Conservation (phyloP, 2,329 filamentous ascomycete genomes). For the Drechslerella coelobrocha region DNA sequence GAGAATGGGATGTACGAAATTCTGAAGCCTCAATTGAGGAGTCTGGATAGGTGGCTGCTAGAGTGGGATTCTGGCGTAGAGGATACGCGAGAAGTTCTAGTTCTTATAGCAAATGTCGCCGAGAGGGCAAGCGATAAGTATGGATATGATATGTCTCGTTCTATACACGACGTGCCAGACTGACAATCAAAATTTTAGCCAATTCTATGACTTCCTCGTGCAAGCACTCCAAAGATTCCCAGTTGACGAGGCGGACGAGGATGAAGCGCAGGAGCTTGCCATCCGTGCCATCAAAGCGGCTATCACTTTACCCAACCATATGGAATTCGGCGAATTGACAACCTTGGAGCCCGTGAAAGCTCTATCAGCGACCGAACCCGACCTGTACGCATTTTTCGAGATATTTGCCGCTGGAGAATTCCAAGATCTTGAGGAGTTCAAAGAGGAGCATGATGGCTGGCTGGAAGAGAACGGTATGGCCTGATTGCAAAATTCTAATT, state of each 20-base stretch:
- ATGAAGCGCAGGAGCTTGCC: conserved; percentile 67
- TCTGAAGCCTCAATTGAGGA: conserved; percentile 80
- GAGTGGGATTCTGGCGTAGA: conserved; percentile 84
- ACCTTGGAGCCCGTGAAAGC: conserved; percentile 80
- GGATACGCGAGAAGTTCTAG: conserved; percentile 82
- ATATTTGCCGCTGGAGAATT: conserved; percentile 94
- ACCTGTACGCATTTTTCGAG: conserved; percentile 90
- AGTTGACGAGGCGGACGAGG: conserved; percentile 63
- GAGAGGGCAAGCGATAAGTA: conserved; percentile 78
- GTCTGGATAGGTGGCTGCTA: conserved; percentile 80
- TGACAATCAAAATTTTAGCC: conserved; percentile 36
- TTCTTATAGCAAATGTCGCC: conserved; percentile 81
- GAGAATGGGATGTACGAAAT: conserved; percentile 78
- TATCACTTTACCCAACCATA: conserved; percentile 71
- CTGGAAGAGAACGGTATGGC: conserved; percentile 74
- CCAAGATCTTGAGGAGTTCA: conserved; percentile 94
- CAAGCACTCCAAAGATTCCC: conserved; percentile 80
- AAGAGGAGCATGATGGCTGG: conserved; percentile 86
- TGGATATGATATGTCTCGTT: too few relatives aligned
- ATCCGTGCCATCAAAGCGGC: conserved; percentile 71
- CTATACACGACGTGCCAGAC: conserved; percentile 64
- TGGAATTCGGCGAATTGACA: conserved; percentile 76
- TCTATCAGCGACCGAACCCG: conserved; percentile 80
- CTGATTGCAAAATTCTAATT: too few relatives aligned
- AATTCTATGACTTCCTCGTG: conserved; percentile 72